A percentile compares a stretch with the other conserved stretches of the same genome.
Conservation (phyloP, 352 stramenopile genomes). For the Pythium aristosporum region DNA sequence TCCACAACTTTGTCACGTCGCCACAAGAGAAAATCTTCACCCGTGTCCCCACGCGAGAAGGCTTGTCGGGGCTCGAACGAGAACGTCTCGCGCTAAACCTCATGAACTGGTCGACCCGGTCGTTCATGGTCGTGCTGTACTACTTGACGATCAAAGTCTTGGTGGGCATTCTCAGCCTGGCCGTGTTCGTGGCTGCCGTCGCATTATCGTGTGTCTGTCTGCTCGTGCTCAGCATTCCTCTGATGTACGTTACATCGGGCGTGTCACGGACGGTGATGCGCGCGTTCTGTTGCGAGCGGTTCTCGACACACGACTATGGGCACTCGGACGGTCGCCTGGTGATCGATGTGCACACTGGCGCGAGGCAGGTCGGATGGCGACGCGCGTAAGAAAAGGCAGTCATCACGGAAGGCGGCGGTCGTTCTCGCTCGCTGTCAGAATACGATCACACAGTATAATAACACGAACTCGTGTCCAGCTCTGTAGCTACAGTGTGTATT, state of each 20-base stretch:
- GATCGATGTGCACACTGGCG: constrained; percentile 2
- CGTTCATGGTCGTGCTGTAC: constrained; percentile 56
- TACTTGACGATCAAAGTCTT: constrained; percentile 65
- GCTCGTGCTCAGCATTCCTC: constrained; percentile 43
- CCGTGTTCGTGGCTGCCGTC: constrained; percentile 34
- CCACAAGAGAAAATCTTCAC: constrained; percentile 46
- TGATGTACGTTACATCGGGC: constrained; percentile 49
- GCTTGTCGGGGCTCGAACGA: constrained; percentile 32
- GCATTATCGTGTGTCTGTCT: constrained; percentile 37
- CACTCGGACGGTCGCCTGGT: constrained; percentile 11
- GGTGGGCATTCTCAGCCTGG: constrained; percentile 39
- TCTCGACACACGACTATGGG: constrained; percentile 47
- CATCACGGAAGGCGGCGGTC: background rate
- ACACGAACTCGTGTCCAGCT: background rate
- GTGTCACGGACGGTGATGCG: constrained; percentile 47
- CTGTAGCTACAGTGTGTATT: no score
- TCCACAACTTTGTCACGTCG: constrained; percentile 61
- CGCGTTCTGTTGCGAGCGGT: constrained; percentile 69
- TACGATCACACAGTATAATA: background rate
- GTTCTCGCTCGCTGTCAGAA: no score
- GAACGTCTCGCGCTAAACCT: constrained; percentile 46
- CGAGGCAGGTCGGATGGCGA: background rate
- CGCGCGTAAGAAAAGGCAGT: background rate
- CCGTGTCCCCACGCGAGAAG: constrained; percentile 33
- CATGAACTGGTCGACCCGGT: constrained; percentile 51